These are phyloP conservation scores for Fusarium virguliforme DNA, from an alignment of 2,329 filamentous ascomycete genomes.

Conservation along the genomic window DNA sequence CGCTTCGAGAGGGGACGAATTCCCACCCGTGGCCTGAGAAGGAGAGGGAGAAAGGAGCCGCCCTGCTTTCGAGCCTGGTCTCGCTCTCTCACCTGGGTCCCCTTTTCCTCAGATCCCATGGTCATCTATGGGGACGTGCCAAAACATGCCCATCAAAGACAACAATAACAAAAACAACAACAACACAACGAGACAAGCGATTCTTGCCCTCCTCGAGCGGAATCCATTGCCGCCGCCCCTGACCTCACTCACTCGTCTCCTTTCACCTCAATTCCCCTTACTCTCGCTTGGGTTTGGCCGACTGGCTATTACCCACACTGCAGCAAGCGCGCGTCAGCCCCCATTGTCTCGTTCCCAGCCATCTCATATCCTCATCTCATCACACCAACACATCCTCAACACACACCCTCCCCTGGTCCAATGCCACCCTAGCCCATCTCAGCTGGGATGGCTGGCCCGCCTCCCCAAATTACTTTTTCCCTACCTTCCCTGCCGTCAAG, in stretches of 20 bases:
- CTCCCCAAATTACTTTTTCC: slow-evolving; percentile 50
- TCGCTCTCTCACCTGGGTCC: slow-evolving; percentile 1
- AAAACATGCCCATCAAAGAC: slow-evolving; percentile 9
- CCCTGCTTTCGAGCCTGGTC: not conserved
- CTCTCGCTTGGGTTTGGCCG: slow-evolving; percentile 35
- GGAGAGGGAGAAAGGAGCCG: not conserved
- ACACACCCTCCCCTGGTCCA: slow-evolving; percentile 35
- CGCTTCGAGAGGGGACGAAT: slow-evolving; percentile 12
- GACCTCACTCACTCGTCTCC: slow-evolving; percentile 24
- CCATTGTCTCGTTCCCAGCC: slow-evolving; percentile 42
- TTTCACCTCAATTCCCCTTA: slow-evolving; percentile 15
- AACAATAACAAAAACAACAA: slow-evolving; percentile 25
- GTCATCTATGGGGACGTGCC: slow-evolving; percentile 31
- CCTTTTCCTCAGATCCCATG: slow-evolving; percentile 18
- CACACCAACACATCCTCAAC: slow-evolving; percentile 31
- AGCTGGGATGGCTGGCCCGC: slow-evolving; percentile 44
- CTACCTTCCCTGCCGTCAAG: slow-evolving; percentile 41
- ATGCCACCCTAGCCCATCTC: slow-evolving; percentile 42
- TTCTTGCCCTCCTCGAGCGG: slow-evolving; percentile 21
- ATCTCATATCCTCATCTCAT: slow-evolving; percentile 41
- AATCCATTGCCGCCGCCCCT: slow-evolving; percentile 41
- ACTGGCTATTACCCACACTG: slow-evolving; percentile 42
- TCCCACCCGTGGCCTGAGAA: slow-evolving; percentile 8
- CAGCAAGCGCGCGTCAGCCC: slow-evolving; percentile 47
- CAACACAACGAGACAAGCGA: slow-evolving; percentile 30